Evolutionary conservation across 176 grass and related monocot species (phyloP).

Genomic region (Musa itinerans): DNA sequence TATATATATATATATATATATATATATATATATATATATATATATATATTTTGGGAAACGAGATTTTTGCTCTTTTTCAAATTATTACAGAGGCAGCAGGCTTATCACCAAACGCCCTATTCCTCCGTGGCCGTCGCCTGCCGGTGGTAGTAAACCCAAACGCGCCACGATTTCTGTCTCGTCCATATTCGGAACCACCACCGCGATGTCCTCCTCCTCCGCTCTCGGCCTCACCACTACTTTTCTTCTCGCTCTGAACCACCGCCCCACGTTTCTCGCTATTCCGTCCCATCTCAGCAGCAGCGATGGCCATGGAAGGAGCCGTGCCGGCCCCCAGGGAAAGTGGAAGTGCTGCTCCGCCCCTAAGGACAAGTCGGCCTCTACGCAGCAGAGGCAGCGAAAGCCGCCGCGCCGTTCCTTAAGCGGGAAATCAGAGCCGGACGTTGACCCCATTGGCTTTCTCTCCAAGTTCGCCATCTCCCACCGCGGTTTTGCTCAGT

Average conservation of each 20-base stretch:
- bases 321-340: background rate
- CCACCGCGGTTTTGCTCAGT: slow-evolving; percentile 67
- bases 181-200: too few species aligned
- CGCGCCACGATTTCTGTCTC: too few species aligned
- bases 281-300: background rate
- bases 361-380: background rate
- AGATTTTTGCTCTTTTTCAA: too few species aligned
- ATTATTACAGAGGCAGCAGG: background rate
- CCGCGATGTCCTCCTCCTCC: slow-evolving; percentile 3
- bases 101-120: background rate
- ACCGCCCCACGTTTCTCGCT: background rate
- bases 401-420: slow-evolving; percentile 22
- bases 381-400: slow-evolving; percentile 13
- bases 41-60: too few species aligned
- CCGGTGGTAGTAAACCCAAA: background rate
- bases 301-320: slow-evolving; percentile 9
- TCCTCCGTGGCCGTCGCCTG: background rate
- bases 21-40: too few species aligned
- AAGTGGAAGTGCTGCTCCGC: slow-evolving; percentile 11
- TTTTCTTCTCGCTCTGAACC: background rate
- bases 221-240: background rate
- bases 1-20: too few species aligned
- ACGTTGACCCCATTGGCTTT: slow-evolving; percentile 62
- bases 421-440: slow-evolving; percentile 16
- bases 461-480: slow-evolving; percentile 60